Evolutionary conservation across 2,329 filamentous ascomycete species (phyloP).

Genomic region (Alternaria consortialis): DNA sequence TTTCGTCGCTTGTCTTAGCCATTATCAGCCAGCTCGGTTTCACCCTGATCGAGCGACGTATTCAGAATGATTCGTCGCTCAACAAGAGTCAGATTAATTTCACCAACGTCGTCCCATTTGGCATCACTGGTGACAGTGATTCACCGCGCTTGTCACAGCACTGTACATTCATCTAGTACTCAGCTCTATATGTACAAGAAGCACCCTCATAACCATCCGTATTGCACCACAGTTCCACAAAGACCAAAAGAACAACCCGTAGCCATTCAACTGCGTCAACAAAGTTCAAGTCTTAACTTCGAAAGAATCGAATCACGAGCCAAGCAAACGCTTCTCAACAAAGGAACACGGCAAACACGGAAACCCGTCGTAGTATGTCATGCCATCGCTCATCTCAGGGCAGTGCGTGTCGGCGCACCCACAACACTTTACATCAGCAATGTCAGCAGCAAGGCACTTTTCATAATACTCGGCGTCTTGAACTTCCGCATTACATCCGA

Average conservation of each 20-base stretch:
- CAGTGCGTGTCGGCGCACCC: neutral
- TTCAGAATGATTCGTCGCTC: neutral
- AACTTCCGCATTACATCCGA: slow-evolving; percentile 17
- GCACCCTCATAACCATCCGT: neutral
- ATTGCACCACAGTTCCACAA: neutral
- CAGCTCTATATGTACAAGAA: neutral
- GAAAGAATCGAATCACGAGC: neutral
- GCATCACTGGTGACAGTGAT: neutral
- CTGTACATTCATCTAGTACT: neutral
- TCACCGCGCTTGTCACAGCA: neutral
- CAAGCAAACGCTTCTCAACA: neutral
- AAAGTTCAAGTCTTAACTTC: neutral
- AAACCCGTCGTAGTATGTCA: neutral
- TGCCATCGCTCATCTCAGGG: neutral
- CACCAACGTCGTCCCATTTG: neutral
- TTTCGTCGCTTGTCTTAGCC: neutral
- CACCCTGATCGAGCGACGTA: neutral
- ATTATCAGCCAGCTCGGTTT: neutral
- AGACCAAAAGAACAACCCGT: neutral
- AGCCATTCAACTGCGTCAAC: neutral
- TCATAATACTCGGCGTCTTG: slow-evolving; percentile 7
- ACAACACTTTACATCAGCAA: neutral
- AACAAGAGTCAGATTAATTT: neutral
- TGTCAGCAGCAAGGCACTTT: neutral
- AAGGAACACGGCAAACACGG: neutral